Percentiles rank a stretch among this genome's conserved stretches.
Conservation (phyloP, 176 grass and related monocot genomes). For the Avena insularis region DNA sequence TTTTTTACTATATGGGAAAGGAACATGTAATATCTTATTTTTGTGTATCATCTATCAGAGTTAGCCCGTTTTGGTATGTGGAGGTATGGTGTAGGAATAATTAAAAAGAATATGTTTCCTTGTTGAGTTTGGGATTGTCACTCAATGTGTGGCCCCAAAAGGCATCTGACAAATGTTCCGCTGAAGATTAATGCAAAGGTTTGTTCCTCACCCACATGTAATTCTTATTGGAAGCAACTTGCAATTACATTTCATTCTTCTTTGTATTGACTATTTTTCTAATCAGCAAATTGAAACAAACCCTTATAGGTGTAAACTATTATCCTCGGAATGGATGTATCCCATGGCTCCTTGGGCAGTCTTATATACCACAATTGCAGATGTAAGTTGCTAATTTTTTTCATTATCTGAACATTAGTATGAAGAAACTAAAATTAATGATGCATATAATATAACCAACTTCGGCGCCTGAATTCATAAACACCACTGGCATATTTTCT, state of each 20-base stretch:
- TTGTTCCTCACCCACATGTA: not conserved
- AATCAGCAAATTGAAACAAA: slow-evolving; percentile 61
- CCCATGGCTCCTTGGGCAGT: slow-evolving; percentile 76
- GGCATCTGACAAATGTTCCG: slow-evolving; percentile 82
- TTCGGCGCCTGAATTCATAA: no score
- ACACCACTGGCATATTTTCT: no score
- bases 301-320: slow-evolving; percentile 59
- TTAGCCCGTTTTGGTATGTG: no score
- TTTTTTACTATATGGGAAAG: no score
- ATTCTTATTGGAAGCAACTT: not conserved
- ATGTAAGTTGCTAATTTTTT: slow-evolving; percentile 42
- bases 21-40: no score
- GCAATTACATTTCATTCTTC: not conserved
- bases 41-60: no score
- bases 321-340: slow-evolving; percentile 85
- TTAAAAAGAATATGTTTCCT: slow-evolving; percentile 79
- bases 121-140: slow-evolving; percentile 89
- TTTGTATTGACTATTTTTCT: slow-evolving; percentile 16
- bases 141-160: slow-evolving; percentile 88
- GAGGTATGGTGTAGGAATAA: no score
- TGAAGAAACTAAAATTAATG: no score
- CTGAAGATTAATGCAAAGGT: slow-evolving; percentile 97
- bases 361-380: slow-evolving; percentile 79
- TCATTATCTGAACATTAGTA: not conserved
- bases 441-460: no score